A percentile compares a stretch with the other conserved stretches of the same genome.
These are phyloP conservation scores for Talaromyces funiculosus DNA, from an alignment of 2,329 filamentous ascomycete genomes.

Conservation along the genomic window DNA sequence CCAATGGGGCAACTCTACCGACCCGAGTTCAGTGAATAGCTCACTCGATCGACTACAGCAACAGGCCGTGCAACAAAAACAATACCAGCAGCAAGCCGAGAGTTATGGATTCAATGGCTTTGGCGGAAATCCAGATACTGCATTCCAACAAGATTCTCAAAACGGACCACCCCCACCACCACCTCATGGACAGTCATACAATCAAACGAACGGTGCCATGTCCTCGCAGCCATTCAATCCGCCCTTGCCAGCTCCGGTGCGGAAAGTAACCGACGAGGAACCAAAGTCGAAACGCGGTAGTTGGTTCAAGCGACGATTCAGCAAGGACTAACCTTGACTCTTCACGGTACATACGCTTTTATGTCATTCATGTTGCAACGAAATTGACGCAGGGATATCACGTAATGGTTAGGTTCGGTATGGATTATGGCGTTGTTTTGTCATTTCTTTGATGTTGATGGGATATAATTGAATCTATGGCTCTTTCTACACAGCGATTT, in stretches of 20 bases:
- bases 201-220: neutral
- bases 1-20: conserved; percentile 72
- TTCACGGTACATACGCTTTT: neutral
- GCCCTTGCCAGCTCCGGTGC: conserved; percentile 2
- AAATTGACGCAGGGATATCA: conserved; percentile 3
- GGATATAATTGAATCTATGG: neutral
- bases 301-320: conserved; percentile 81
- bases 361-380: neutral
- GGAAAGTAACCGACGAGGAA: conserved; percentile 13
- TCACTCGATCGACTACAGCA: conserved; percentile 70
- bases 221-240: conserved; percentile 4
- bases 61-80: conserved; percentile 25
- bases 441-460: neutral
- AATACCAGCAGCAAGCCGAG: conserved; percentile 43
- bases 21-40: conserved; percentile 90
- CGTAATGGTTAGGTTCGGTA: neutral
- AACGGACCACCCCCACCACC: conserved; percentile 7
- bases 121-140: conserved; percentile 32
- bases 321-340: conserved; percentile 29
- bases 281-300: conserved; percentile 62
- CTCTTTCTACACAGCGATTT: no score
- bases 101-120: conserved; percentile 55
- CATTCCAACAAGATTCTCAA: conserved; percentile 2
- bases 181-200: conserved; percentile 6
- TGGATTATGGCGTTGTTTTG: neutral